Evolutionary conservation across 345 rosid species (phyloP).

Genomic region (Rhodomyrtus tomentosa): DNA sequence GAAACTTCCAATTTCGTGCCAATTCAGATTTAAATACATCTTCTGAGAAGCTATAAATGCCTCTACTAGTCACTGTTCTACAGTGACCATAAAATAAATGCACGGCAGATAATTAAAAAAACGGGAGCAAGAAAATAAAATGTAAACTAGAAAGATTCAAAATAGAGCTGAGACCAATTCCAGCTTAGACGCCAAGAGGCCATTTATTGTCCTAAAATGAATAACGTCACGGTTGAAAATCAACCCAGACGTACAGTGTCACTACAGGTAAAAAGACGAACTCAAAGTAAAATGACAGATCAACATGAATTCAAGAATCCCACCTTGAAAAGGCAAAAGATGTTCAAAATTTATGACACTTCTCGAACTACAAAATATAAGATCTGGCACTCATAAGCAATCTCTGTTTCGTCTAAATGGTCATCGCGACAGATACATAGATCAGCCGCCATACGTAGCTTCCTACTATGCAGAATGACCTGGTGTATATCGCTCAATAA

Average conservation of each 20-base stretch:
- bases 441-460: not conserved
- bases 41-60: not conserved
- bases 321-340: not conserved
- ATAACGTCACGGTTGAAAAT: not conserved
- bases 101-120: not conserved
- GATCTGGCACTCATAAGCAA: not conserved
- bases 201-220: not conserved
- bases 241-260: not conserved
- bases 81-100: not conserved
- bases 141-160: not conserved
- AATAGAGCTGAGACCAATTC: not conserved
- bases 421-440: not conserved
- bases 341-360: not conserved
- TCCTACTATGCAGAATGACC: not conserved
- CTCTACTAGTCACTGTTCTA: not conserved
- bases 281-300: not conserved
- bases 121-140: not conserved
- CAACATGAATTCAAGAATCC: not conserved
- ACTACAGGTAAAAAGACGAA: not conserved
- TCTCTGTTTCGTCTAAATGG: not conserved
- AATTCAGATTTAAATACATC: not conserved
- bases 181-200: not conserved
- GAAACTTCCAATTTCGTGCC: not conserved
- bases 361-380: too few species aligned
- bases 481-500: not conserved